phyloP scores from a whole-genome alignment of 768 basidiomycete genomes.

The Leccinum olivaceopallidum region DNA sequence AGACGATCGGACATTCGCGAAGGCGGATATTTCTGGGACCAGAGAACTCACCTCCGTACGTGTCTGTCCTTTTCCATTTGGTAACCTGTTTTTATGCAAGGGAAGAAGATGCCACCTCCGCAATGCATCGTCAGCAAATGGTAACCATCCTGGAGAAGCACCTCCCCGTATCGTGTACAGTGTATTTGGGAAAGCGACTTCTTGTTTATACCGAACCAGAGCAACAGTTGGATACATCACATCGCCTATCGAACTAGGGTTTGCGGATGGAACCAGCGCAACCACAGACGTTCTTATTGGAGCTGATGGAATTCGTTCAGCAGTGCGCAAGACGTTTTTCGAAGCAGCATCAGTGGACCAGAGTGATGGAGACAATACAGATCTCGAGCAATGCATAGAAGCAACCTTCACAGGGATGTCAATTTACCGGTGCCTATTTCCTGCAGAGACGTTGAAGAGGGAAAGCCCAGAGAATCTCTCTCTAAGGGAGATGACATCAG shows the following conservation, averaged over 20 bases:
- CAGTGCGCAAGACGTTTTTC: no score
- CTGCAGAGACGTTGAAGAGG: constrained; percentile 32
- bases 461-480: constrained; percentile 23
- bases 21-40: no score
- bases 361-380: not conserved
- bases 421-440: constrained; percentile 40
- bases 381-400: constrained; percentile 15
- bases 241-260: constrained; percentile 9
- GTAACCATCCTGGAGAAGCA: constrained; percentile 16
- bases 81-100: not conserved
- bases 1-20: constrained; percentile 32
- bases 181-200: constrained; percentile 22
- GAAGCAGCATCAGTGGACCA: constrained; percentile 13
- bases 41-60: constrained; percentile 24
- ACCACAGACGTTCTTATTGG: no score
- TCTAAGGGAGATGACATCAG: constrained; percentile 18
- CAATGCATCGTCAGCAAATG: constrained; percentile 26
- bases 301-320: no score
- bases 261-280: constrained; percentile 21
- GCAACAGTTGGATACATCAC: constrained; percentile 29
- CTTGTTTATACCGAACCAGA: constrained; percentile 13
- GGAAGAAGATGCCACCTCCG: constrained; percentile 7
- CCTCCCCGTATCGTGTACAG: constrained; percentile 19
- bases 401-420: constrained; percentile 43
- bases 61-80: not conserved